These are phyloP conservation scores for Climacium dendroides DNA, from an alignment of 225 moss, liverwort and hornwort genomes.

Conservation along the genomic window DNA sequence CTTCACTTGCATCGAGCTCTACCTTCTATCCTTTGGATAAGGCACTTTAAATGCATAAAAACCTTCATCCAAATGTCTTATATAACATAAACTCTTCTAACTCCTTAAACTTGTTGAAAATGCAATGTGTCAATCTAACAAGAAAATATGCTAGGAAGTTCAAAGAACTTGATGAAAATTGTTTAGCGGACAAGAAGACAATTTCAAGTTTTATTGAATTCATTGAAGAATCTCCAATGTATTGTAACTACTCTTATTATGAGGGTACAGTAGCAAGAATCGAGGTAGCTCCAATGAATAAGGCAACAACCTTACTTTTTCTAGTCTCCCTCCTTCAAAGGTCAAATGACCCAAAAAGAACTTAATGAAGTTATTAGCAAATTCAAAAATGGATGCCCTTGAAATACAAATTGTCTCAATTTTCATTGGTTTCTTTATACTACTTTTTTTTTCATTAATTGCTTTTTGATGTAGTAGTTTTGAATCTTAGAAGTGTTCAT, in stretches of 20 bases:
- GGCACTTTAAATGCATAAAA: no score
- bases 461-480: no score
- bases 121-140: fast-evolving
- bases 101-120: neutral
- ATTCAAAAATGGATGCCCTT: no score
- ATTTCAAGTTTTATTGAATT: no score
- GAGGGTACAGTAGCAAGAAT: fast-evolving
- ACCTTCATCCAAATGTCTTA: no score
- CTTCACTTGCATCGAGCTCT: fast-evolving
- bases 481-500: no score
- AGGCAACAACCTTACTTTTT: neutral
- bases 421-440: no score
- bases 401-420: no score
- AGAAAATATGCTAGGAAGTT: fast-evolving
- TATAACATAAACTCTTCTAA: neutral
- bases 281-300: fast-evolving
- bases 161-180: fast-evolving
- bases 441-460: no score
- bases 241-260: fast-evolving
- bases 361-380: neutral
- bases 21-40: fast-evolving
- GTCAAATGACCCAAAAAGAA: neutral
- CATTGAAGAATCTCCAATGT: neutral
- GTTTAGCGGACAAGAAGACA: fast-evolving
- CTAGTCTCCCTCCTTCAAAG: neutral